A percentile compares a stretch with the other conserved stretches of the same genome.
Evolutionary conservation across 345 rosid genomes (phyloP).

Genomic region (Eucalyptus urophylla): DNA sequence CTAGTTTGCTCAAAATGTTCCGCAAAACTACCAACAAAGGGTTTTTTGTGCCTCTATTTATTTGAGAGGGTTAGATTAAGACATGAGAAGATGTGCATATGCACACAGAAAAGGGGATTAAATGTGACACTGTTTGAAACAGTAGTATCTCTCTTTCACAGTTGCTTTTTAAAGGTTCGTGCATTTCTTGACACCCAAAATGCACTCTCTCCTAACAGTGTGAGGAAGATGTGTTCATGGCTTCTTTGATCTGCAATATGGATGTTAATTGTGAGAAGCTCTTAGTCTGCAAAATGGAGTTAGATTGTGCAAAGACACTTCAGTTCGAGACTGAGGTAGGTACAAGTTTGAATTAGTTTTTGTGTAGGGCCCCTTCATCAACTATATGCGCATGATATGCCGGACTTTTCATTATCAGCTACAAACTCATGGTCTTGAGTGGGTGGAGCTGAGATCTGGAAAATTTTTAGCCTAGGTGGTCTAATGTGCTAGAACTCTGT

Average conservation of each 20-base stretch:
- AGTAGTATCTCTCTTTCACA: neutral
- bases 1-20: neutral
- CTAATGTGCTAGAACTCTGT: neutral
- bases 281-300: slow-evolving; percentile 81
- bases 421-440: neutral
- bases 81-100: neutral
- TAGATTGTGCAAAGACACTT: slow-evolving; percentile 78
- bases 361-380: neutral
- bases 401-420: neutral
- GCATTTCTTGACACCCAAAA: neutral
- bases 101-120: neutral
- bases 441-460: neutral
- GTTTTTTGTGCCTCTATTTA: neutral
- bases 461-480: neutral
- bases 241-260: slow-evolving; percentile 82
- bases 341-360: neutral
- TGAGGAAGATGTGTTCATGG: slow-evolving; percentile 79
- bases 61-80: neutral
- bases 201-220: slow-evolving; percentile 17
- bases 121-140: neutral
- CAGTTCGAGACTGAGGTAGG: slow-evolving; percentile 86
- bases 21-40: neutral
- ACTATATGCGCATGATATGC: neutral
- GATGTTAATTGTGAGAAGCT: slow-evolving; percentile 71
- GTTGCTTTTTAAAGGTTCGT: neutral